Conservation (phyloP, 2,329 filamentous ascomycete genomes). For the Aureobasidium pullulans region DNA sequence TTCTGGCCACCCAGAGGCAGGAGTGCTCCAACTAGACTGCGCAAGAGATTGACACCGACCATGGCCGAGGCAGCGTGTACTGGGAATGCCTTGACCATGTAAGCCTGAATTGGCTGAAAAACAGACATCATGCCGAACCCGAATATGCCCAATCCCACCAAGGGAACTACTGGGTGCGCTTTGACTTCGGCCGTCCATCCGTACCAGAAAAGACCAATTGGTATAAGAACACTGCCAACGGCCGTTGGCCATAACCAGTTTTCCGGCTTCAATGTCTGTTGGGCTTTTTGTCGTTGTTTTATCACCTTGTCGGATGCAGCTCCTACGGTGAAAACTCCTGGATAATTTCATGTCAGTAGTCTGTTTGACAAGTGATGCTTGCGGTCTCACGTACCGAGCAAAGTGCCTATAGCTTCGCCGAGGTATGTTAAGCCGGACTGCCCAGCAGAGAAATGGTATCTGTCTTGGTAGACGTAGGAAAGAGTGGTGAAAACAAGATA, state of each 20-base stretch:
- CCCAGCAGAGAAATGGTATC: too few species aligned
- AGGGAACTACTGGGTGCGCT: conserved; percentile 31
- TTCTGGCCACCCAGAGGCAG: conserved; percentile 54
- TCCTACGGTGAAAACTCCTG: too few species aligned
- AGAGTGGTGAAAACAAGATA: too few species aligned
- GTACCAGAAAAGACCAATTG: conserved; percentile 35
- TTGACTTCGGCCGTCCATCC: conserved; percentile 37
- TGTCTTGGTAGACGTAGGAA: too few species aligned
- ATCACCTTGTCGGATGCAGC: too few species aligned
- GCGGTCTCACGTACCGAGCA: too few species aligned
- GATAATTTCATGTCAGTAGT: too few species aligned
- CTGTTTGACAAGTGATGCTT: too few species aligned
- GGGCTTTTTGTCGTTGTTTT: too few species aligned
- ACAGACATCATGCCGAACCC: conserved; percentile 15
- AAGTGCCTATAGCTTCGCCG: too few species aligned
- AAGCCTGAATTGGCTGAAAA: conserved; percentile 23
- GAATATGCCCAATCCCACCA: conserved; percentile 19
- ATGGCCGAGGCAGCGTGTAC: background rate
- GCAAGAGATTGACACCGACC: background rate
- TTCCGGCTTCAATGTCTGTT: too few species aligned
- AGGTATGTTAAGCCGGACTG: too few species aligned
- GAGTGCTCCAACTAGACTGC: conserved; percentile 19
- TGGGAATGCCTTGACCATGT: conserved; percentile 34
- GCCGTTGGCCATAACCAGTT: conserved; percentile 20
- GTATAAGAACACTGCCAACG: conserved; percentile 16